Evolutionary conservation across 1,284 basidiomycete genomes (phyloP), one percentile per base, ranked within the genome.

Genomic region (Sanguinoderma infundibulare): DNA sequence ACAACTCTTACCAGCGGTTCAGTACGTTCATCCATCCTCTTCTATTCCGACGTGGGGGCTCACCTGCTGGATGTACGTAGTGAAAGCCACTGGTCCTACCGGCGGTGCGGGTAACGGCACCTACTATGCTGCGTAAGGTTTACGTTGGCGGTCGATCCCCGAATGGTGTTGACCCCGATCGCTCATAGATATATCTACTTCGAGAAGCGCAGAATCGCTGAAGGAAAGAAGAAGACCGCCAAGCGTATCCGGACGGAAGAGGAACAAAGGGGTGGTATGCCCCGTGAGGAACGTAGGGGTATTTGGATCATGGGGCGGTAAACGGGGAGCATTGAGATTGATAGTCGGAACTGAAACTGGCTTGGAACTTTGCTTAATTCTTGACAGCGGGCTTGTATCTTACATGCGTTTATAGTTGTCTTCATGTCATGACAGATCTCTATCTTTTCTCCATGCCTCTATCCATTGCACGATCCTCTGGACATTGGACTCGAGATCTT

Each of bases 401-500:
- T 58, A 62, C 55, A 63, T 39, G 44, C 46, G 26, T 34, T 38
- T 30, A 35, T 26, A 56, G 26, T 59, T 34, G 46, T 47, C 8
- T 50, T 44, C 53, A 30, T 49, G 17, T 15, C 61, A 62, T 10
- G 44, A 53, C n/a, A 50, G 32, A 59, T 26, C 53, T 52, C 66
- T 51, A 53, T 95, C 86, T 69, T 80, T 79, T 60, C 78, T 78
- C 96, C 96, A 98, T 54, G 82, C 78, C 57, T 82, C 78, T 57
- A 95, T 91, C 98, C 98, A 99, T 60, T 87, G 79, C 24, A 93
- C 84, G 60, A 98, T 91, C 66, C 95, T 83, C 12, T 84, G 81
- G 5, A 98, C 89, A 73, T 98, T 98, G 35, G 87, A 83, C 72
- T 98, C 92, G 52, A 98, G 81, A 69, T 98, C 89, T 36, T 92